Evolutionary conservation across 169 alveolate genomes (phyloP).

Genomic region (Condylostoma magnum): DNA sequence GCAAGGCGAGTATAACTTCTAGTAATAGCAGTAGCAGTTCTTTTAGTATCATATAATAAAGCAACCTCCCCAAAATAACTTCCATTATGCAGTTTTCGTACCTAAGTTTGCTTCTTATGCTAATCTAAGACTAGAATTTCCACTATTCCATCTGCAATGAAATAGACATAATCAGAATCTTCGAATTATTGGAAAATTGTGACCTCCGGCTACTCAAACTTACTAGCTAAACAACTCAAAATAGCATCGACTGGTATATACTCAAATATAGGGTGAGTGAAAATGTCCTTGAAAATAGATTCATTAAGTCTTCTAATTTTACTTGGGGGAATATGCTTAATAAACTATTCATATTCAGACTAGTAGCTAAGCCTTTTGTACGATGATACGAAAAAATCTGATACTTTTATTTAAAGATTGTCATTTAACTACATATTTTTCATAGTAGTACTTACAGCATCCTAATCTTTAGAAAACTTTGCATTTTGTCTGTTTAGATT

Average conservation of each 20-base stretch:
- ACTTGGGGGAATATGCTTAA: slow-evolving; percentile 7
- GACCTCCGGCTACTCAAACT: slow-evolving; percentile 12
- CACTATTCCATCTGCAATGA: background rate
- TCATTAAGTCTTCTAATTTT: background rate
- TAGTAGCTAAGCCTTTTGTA: background rate
- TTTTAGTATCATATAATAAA: slow-evolving; percentile 88
- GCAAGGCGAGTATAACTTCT: slow-evolving; percentile 17
- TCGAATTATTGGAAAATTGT: slow-evolving; percentile 14
- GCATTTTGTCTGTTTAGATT: background rate
- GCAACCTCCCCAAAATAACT: slow-evolving; percentile 98
- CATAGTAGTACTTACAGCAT: background rate
- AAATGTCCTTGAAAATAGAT: background rate
- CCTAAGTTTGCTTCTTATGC: slow-evolving; percentile 34
- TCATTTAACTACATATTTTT: slow-evolving; percentile 14
- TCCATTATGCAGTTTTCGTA: slow-evolving; percentile 87
- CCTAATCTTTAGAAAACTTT: background rate
- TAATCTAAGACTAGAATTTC: slow-evolving; percentile 21
- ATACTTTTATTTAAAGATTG: background rate
- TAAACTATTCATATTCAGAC: background rate
- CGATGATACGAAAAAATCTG: slow-evolving; percentile 2
- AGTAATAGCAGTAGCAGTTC: slow-evolving; percentile 95
- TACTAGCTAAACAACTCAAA: background rate
- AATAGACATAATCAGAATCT: background rate
- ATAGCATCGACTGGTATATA: background rate
- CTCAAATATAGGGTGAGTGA: background rate